Base-by-base conservation (phyloP, 768 basidiomycete genomes). In the Podaxis sp. region DNA sequence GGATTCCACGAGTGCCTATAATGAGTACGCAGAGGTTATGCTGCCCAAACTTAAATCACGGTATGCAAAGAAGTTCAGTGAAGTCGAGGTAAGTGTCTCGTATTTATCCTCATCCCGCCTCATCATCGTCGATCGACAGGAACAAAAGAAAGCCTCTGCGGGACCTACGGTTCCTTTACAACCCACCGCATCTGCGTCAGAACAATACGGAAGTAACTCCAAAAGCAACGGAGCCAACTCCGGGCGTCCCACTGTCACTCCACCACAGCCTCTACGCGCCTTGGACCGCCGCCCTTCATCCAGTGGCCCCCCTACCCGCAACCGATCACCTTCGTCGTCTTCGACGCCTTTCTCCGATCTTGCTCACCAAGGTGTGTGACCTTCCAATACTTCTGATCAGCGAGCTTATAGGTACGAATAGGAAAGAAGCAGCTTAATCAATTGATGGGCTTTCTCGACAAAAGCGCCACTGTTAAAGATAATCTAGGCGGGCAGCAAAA, bases 351-450 rank as follows among this genome's bases (percentile, higher is more conserved):
- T 97, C 69, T 89, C 89, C 12, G 95, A 97, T 76, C 78, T 96
- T 36, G 95, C 95, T 3, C 88, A 90, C 65, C 93, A 95, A 74
- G 92, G 90, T 86, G 64, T 28, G 66, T 28, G 28, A 61, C 59
- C 46, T 36, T 38, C n/a, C 19, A 38, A 33, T 26, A 22, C 40
- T 48, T 42, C 24, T 30, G 33, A 56, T 17, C 22, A 9, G 42
- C 64, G 39, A 46, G 59, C 8, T 65, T 56, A 64, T 65, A 33
- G 30, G 38, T 13, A 61, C 49, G 33, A 26, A 7, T 68, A 91
- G 89, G 93, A 64, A 96, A 95, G 80, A 89, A 85, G 69, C 92
- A 93, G 67, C 74, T 96, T 15, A 94, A 92, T 68, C 91, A 92
- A 63, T 78, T 96, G 56, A 95, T 93, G 62, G 91, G 89, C 8